Evolutionary conservation across 1,139 yeast genomes (phyloP), one percentile per base, ranked within the genome.

Genomic region (Kluyveromyces marxianus): DNA sequence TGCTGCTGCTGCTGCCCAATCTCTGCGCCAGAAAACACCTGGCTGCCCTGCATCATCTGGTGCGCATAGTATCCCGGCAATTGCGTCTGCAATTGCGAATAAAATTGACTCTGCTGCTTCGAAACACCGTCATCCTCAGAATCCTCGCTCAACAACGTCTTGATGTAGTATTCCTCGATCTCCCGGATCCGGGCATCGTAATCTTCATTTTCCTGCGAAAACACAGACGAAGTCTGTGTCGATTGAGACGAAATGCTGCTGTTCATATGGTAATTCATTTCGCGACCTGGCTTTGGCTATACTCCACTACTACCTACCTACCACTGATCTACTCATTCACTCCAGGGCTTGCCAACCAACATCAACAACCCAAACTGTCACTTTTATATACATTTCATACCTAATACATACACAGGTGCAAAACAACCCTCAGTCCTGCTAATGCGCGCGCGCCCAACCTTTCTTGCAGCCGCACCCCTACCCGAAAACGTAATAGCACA

Each of bases 91-190:
- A 25, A n/a, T 25, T 34, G 38, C 35, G n/a, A n/a, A n/a, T n/a
- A n/a, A n/a, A n/a, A n/a, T n/a, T 35, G 39, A 25, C n/a, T 34
- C 45, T 33, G 41, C 26, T 35, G 41, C 41, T 32, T 25, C 26
- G 31, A 26, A 41, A 33, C 30, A 28, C 28, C 39, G 25, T 38
- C 43, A 25, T 40, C 43, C 6, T 44, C 51, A 7, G 47, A 51
- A 26, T 58, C 56, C n/a, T 61, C 63, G 38, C 51, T 52, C 42
- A 60, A 47, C 46, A 62, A 43, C 26, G 60, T 60, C 50, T 59
- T 59, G 38, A 60, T 42, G 39, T 62, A 62, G 49, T 62, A 60
- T 33, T 58, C 63, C 45, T 62, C 67, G n/a, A 62, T 59, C 45
- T 62, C 67, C 37, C 53, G 55, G 27, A 62, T 53, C 44, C 54